phyloP scores from a whole-genome alignment of 805 yeast species.

The Priceomyces castillae region DNA sequence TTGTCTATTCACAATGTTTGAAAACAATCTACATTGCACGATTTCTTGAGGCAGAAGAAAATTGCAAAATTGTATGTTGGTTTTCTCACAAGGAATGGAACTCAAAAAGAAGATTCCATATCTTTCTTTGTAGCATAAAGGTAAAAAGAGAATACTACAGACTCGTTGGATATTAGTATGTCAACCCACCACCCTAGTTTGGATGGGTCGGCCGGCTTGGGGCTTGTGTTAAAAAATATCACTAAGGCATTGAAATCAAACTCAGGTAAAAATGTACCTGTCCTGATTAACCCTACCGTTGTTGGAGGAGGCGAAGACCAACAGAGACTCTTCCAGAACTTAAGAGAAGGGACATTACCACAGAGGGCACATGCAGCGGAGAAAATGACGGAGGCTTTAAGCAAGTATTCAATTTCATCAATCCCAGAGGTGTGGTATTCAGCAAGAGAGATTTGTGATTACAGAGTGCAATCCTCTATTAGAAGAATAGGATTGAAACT shows the following conservation, averaged over 20 bases:
- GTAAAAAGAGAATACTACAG: too few species aligned
- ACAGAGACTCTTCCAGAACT: constrained; percentile 36
- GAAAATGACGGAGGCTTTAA: constrained; percentile 48
- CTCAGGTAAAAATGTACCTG: constrained; percentile 23
- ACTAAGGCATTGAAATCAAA: constrained; percentile 36
- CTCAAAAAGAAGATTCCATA: too few species aligned
- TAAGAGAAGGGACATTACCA: constrained; percentile 35
- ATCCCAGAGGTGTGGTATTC: constrained; percentile 77
- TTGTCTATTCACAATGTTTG: neutral
- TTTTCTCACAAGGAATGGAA: too few species aligned
- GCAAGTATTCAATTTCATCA: constrained; percentile 51
- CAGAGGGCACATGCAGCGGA: constrained; percentile 50
- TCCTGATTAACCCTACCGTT: constrained; percentile 40
- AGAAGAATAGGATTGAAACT: constrained; percentile 51
- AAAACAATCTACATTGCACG: too few species aligned
- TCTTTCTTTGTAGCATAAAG: too few species aligned
- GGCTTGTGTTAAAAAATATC: constrained; percentile 39
- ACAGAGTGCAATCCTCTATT: constrained; percentile 29
- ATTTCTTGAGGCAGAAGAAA: too few species aligned
- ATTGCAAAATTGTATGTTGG: neutral
- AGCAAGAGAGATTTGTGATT: constrained; percentile 51
- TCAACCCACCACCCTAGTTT: constrained; percentile 31
- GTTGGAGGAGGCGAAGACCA: constrained; percentile 46
- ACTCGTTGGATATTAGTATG: constrained; percentile 8
- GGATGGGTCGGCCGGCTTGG: constrained; percentile 31